Conservation (phyloP, 805 yeast genomes). For the Spathaspora sp. region DNA sequence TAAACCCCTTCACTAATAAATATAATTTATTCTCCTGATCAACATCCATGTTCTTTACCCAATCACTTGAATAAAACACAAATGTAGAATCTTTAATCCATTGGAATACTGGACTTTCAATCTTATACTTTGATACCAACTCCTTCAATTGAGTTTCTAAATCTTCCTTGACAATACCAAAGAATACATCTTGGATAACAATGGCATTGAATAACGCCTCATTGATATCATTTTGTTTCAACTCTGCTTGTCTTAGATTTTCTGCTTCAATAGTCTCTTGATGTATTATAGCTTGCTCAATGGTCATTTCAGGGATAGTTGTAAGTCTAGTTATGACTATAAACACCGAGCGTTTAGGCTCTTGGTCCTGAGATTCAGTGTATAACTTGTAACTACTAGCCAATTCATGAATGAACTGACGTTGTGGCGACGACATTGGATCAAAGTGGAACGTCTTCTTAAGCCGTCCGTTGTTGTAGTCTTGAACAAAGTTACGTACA, state of each 20-base stretch:
- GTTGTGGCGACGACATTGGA: slow-evolving; percentile 67
- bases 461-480: slow-evolving; percentile 17
- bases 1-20: slow-evolving; percentile 33
- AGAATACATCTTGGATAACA: slow-evolving; percentile 47
- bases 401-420: slow-evolving; percentile 67
- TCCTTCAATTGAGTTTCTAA: slow-evolving; percentile 29
- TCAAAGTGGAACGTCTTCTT: slow-evolving; percentile 55
- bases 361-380: slow-evolving; percentile 76
- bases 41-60: slow-evolving; percentile 26
- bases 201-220: slow-evolving; percentile 49
- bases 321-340: slow-evolving; percentile 39
- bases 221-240: slow-evolving; percentile 19
- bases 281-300: slow-evolving; percentile 40
- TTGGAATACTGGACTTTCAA: slow-evolving; percentile 22
- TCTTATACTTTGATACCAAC: slow-evolving; percentile 15
- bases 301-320: slow-evolving; percentile 39
- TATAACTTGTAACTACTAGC: slow-evolving; percentile 57
- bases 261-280: slow-evolving; percentile 20
- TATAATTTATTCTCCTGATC: slow-evolving; percentile 43
- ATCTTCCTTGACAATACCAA: slow-evolving; percentile 49
- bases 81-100: slow-evolving; percentile 42
- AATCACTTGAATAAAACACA: slow-evolving; percentile 35
- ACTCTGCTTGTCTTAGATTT: slow-evolving; percentile 16
- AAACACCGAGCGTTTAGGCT: slow-evolving; percentile 72
- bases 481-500: slow-evolving; percentile 46